phyloP scores from a whole-genome alignment of 2,329 filamentous ascomycete species.

The Fusarium cicatricum region DNA sequence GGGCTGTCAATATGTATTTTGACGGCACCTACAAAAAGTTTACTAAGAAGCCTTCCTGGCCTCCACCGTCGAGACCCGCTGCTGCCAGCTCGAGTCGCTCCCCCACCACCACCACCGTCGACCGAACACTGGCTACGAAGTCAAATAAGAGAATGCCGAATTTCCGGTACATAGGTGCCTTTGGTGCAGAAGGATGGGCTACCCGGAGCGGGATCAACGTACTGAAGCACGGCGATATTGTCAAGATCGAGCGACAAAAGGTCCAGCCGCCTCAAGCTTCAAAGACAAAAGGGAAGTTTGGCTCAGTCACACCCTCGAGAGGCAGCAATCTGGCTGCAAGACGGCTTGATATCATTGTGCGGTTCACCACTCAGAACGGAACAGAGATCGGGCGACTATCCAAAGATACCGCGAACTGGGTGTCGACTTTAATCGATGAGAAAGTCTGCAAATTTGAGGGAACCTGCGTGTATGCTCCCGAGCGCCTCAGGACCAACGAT shows the following conservation, averaged over 20 bases:
- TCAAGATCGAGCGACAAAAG: conserved; percentile 87
- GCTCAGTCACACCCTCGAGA: conserved; percentile 46
- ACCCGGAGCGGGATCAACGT: conserved; percentile 82
- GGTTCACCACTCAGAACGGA: conserved; percentile 82
- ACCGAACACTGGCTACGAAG: conserved; percentile 18
- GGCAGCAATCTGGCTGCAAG: conserved; percentile 63
- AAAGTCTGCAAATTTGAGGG: conserved; percentile 88
- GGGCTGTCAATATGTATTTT: conserved; percentile 74
- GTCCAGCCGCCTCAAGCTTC: conserved; percentile 65
- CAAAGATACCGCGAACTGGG: conserved; percentile 89
- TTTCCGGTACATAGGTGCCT: conserved; percentile 83
- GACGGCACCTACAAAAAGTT: conserved; percentile 71
- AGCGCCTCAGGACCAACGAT: conserved; percentile 86
- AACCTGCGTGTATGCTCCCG: conserved; percentile 87
- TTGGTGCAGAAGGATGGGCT: conserved; percentile 91
- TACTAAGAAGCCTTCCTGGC: conserved; percentile 43
- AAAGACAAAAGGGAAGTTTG: conserved; percentile 55
- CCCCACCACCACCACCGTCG: conserved; percentile 3
- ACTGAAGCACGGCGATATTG: conserved; percentile 80
- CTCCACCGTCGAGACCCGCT: conserved; percentile 8
- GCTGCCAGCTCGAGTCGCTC: conserved; percentile 15
- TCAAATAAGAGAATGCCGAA: conserved; percentile 46
- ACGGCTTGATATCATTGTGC: conserved; percentile 85
- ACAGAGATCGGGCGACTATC: conserved; percentile 87
- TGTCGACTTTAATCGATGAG: conserved; percentile 91